phyloP scores from a whole-genome alignment of 345 rosid species.

The Eutrema japonicum region DNA sequence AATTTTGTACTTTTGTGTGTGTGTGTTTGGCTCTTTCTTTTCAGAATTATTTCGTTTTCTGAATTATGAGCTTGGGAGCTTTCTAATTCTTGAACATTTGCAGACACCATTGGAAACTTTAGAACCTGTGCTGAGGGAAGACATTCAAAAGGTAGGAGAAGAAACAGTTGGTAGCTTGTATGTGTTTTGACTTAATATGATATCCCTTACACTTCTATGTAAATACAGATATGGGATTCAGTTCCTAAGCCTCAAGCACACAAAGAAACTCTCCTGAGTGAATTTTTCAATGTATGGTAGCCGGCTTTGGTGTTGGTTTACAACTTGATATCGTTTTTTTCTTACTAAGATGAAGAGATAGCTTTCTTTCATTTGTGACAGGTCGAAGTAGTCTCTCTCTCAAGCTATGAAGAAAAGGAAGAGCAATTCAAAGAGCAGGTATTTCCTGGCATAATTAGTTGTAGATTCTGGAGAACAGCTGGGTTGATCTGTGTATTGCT shows the following conservation, averaged over 20 bases:
- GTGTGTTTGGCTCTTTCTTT: background rate
- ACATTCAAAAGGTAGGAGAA: constrained; percentile 80
- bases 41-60: constrained; percentile 7
- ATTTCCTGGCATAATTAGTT: constrained; percentile 13
- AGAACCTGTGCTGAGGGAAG: constrained; percentile 95
- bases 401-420: constrained; percentile 98
- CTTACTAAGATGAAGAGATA: constrained; percentile 10
- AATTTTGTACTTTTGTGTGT: too few species aligned
- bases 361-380: constrained; percentile 43
- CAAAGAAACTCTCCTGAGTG: too few species aligned
- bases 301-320: constrained; percentile 31
- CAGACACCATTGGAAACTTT: constrained; percentile 96
- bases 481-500: too few species aligned
- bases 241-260: constrained; percentile 89
- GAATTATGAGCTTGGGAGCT: constrained; percentile 24
- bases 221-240: constrained; percentile 90
- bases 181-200: constrained; percentile 26
- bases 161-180: constrained; percentile 26
- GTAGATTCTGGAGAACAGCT: constrained; percentile 21
- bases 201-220: constrained; percentile 28
- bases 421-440: constrained; percentile 97
- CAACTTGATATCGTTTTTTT: constrained; percentile 32
- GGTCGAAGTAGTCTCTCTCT: constrained; percentile 97
- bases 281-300: too few species aligned
- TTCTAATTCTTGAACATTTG: constrained; percentile 36